These are phyloP conservation scores for Trichophyton simii DNA, from an alignment of 2,329 filamentous ascomycete genomes.

Conservation along the genomic window DNA sequence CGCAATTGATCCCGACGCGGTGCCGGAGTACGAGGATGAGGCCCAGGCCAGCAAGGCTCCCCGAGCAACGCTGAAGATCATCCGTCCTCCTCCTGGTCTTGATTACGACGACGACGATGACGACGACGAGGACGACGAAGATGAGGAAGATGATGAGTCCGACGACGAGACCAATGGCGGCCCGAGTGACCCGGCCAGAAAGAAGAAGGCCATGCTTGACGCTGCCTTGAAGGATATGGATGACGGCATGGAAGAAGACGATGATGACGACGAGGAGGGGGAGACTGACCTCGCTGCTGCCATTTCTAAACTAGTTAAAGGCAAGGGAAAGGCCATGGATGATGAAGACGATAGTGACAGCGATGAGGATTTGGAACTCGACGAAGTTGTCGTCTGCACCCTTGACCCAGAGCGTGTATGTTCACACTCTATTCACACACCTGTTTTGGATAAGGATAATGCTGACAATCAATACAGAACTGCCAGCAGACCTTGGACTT, in stretches of 20 bases:
- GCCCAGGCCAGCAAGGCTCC: conserved; percentile 50
- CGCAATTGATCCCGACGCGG: conserved; percentile 79
- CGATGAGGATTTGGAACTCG: conserved; percentile 51
- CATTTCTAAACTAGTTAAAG: conserved; percentile 45
- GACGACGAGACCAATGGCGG: conserved; percentile 74
- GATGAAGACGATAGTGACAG: conserved; percentile 51
- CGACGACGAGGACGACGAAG: conserved; percentile 48
- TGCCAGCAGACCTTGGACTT: conserved; percentile 94
- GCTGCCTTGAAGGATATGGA: conserved; percentile 68
- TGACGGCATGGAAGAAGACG: conserved; percentile 48
- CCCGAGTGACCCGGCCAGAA: conserved; percentile 81
- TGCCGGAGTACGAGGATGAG: conserved; percentile 52
- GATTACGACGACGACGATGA: conserved; percentile 45
- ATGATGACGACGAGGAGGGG: conserved; percentile 47
- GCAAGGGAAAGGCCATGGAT: conserved; percentile 57
- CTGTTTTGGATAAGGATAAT: not conserved
- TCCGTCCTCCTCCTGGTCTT: conserved; percentile 55
- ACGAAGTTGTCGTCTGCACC: conserved; percentile 91
- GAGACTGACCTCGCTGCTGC: conserved; percentile 52
- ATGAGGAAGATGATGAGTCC: conserved; percentile 39
- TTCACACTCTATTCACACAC: conserved; percentile 5
- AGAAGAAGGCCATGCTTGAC: conserved; percentile 70
- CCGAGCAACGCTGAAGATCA: conserved; percentile 80
- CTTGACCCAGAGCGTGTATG: conserved; percentile 82
- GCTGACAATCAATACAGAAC: conserved; percentile 44